A percentile compares a stretch with the other conserved stretches of the same genome.
Evolutionary conservation across 2,329 filamentous ascomycete species (phyloP).

Genomic region (Trichoderma aggressivum): DNA sequence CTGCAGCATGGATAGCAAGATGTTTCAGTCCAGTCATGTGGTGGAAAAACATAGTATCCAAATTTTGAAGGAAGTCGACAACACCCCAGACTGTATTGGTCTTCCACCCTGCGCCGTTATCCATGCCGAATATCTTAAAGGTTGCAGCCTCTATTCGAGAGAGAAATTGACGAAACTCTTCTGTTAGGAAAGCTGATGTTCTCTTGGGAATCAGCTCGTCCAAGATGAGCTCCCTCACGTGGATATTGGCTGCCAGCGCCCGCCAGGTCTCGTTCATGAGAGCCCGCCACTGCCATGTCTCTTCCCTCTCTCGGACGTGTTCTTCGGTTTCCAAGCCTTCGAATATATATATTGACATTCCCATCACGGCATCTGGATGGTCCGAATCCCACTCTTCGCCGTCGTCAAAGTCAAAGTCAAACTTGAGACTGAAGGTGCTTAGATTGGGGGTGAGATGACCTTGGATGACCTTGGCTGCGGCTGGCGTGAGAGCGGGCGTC

Average conservation of each 20-base stretch:
- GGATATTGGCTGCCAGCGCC: neutral
- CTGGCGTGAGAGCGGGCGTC: neutral
- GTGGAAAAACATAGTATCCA: neutral
- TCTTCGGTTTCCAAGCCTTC: neutral
- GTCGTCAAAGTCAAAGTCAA: neutral
- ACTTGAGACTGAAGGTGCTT: neutral
- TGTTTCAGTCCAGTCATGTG: neutral
- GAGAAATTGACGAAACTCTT: constrained; percentile 5
- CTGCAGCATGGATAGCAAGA: neutral
- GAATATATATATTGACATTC: neutral
- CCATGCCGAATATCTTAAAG: neutral
- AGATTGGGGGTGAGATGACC: neutral
- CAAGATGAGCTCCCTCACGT: neutral
- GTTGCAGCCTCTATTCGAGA: neutral
- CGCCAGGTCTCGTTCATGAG: constrained; percentile 8
- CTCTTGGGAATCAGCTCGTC: neutral
- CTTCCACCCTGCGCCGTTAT: neutral
- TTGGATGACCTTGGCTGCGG: neutral
- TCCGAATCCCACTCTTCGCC: neutral
- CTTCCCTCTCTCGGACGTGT: neutral
- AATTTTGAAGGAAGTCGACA: neutral
- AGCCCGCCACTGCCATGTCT: neutral
- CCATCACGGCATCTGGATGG: neutral
- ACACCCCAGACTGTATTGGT: neutral
- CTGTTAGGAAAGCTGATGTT: neutral